Evolutionary conservation across 306 rosid genomes (phyloP).

Genomic region (Vigna hirtella): DNA sequence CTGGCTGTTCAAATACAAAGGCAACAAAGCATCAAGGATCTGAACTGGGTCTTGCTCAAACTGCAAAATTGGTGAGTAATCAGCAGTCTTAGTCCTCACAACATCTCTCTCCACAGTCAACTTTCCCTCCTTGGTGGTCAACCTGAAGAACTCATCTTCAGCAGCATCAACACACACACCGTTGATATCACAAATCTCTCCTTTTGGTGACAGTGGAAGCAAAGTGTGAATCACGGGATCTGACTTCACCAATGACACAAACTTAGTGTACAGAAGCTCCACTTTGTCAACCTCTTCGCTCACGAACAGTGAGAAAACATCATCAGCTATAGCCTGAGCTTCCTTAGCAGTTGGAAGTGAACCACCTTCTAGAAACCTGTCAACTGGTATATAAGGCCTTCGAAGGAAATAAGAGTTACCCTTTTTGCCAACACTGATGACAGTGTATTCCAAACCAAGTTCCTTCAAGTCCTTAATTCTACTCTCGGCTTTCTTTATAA

Average conservation of each 20-base stretch:
- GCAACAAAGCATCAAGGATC: slow-evolving; percentile 88
- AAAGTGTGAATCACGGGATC: slow-evolving; percentile 82
- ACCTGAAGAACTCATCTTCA: slow-evolving; percentile 86
- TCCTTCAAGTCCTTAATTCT: slow-evolving; percentile 71
- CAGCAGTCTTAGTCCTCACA: slow-evolving; percentile 58
- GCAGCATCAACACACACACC: slow-evolving; percentile 89
- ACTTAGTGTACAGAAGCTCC: slow-evolving; percentile 84
- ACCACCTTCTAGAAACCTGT: slow-evolving; percentile 71
- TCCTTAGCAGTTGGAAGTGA: slow-evolving; percentile 83
- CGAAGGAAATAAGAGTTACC: slow-evolving; percentile 79
- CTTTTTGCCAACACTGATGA: slow-evolving; percentile 86
- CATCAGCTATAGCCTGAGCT: slow-evolving; percentile 93
- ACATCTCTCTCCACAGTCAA: slow-evolving; percentile 79
- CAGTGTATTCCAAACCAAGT: slow-evolving; percentile 67
- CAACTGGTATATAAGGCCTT: slow-evolving; percentile 86
- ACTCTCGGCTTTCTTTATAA: slow-evolving; percentile 73
- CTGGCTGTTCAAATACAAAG: slow-evolving; percentile 89
- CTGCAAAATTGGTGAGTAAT: slow-evolving; percentile 73
- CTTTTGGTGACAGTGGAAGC: slow-evolving; percentile 90
- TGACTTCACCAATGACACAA: slow-evolving; percentile 82
- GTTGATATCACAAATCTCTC: slow-evolving; percentile 86
- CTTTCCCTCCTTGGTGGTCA: slow-evolving; percentile 86
- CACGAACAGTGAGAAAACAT: slow-evolving; percentile 81
- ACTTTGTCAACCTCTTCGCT: slow-evolving; percentile 92
- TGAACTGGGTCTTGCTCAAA: slow-evolving; percentile 97